These are phyloP conservation scores for Colletotrichum navitas DNA, from an alignment of 2,329 filamentous ascomycete species.

Conservation along the genomic window DNA sequence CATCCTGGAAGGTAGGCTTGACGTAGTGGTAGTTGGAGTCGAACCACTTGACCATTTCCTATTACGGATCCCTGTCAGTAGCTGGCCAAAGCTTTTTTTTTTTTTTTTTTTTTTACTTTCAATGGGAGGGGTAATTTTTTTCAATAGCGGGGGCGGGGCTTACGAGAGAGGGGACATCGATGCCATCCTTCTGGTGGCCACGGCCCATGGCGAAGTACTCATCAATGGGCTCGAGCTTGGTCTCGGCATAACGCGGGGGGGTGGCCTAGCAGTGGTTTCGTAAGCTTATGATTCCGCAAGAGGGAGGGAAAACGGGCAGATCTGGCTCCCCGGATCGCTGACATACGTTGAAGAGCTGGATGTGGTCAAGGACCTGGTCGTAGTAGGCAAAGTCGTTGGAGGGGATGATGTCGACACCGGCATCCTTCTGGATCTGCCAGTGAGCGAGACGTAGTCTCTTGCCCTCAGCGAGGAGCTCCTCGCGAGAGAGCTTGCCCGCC, in stretches of 20 bases:
- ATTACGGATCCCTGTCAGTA: slow-evolving; percentile 27
- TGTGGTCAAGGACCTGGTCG: slow-evolving; percentile 97
- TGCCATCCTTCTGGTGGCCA: slow-evolving; percentile 94
- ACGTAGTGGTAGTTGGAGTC: slow-evolving; percentile 99
- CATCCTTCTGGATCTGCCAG: slow-evolving; percentile 99
- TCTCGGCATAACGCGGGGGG: slow-evolving; percentile 92
- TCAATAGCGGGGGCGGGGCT: slow-evolving; percentile 36
- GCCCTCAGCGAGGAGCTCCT: slow-evolving; percentile 91
- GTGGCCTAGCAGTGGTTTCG: slow-evolving; percentile 74
- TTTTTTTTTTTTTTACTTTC: slow-evolving; percentile 48
- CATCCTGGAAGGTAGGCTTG: slow-evolving; percentile 97
- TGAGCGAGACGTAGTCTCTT: slow-evolving; percentile 97
- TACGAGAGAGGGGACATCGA: slow-evolving; percentile 87
- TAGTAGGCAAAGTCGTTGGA: slow-evolving; percentile 99
- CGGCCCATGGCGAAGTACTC: slow-evolving; percentile 99
- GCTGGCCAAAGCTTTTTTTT: slow-evolving; percentile 20
- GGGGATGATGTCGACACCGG: slow-evolving; percentile 96
- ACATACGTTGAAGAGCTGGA: slow-evolving; percentile 95
- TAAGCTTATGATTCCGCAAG: slow-evolving; percentile 15
- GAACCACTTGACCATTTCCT: slow-evolving; percentile 99
- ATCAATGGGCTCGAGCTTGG: slow-evolving; percentile 89
- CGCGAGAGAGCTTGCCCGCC: slow-evolving; percentile 92
- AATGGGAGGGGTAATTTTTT: slow-evolving; percentile 5
- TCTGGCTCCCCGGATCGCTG: not conserved
- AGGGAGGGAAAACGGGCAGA: slow-evolving; percentile 3